phyloP scores from a whole-genome alignment of 441 rosid genomes.

The Pelargonium cotyledonis region DNA sequence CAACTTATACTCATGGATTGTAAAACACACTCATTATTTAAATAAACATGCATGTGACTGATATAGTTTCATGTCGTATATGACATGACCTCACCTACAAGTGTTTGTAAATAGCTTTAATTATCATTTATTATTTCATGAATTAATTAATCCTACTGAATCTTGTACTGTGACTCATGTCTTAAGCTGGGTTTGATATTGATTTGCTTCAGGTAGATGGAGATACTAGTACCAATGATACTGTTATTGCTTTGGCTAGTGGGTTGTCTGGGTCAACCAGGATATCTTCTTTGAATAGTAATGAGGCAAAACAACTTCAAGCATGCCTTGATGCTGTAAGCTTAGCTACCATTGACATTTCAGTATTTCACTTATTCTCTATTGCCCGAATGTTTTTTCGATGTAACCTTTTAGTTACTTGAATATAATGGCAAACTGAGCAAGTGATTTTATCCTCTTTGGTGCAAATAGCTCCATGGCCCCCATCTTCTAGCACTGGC shows the following conservation, averaged over 20 bases:
- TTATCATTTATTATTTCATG: neutral
- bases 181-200: conserved; percentile 15
- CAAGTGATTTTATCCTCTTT: neutral
- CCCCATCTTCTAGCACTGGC: no score
- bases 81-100: no score
- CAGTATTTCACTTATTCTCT: neutral
- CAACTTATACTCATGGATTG: no score
- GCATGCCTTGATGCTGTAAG: conserved; percentile 86
- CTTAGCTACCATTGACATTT: conserved; percentile 16
- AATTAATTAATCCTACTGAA: neutral
- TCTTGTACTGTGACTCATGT: neutral
- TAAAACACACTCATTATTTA: no score
- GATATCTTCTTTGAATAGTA: conserved; percentile 56
- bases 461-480: no score
- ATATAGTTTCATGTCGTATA: no score
- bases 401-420: no score
- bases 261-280: conserved; percentile 69
- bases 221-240: conserved; percentile 89
- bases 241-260: conserved; percentile 89
- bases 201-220: conserved; percentile 73
- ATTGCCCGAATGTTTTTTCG: neutral
- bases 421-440: neutral
- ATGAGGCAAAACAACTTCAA: conserved; percentile 78
- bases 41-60: no score
- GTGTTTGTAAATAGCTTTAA: neutral